Conservation (phyloP, 2,329 filamentous ascomycete genomes). For the Neonectria sp. region DNA sequence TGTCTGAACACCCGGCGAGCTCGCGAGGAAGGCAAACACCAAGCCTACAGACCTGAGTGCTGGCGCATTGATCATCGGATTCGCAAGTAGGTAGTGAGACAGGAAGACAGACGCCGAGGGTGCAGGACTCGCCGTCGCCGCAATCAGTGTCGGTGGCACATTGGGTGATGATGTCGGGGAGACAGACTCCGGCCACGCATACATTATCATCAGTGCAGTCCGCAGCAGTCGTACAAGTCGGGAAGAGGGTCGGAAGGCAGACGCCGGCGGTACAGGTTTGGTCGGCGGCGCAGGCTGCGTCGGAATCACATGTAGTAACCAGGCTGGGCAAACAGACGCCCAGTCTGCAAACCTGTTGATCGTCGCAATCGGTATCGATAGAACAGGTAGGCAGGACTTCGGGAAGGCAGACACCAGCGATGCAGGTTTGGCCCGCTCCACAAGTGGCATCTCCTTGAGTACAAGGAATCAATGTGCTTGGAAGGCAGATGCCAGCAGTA, state of each 20-base stretch:
- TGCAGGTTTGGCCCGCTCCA: slow-evolving; percentile 13
- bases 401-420: slow-evolving; percentile 21
- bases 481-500: slow-evolving; percentile 23
- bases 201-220: slow-evolving; percentile 8
- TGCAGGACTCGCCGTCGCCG: not conserved
- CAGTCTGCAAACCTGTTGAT: slow-evolving; percentile 14
- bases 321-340: slow-evolving; percentile 20
- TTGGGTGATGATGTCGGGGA: slow-evolving; percentile 13
- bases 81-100: slow-evolving; percentile 15
- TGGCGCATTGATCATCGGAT: slow-evolving; percentile 8
- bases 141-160: slow-evolving; percentile 8
- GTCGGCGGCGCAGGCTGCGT: not conserved
- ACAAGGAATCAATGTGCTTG: slow-evolving; percentile 8
- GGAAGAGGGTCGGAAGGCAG: slow-evolving; percentile 20
- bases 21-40: slow-evolving; percentile 24
- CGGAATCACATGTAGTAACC: not conserved
- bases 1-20: slow-evolving; percentile 6
- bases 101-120: slow-evolving; percentile 8
- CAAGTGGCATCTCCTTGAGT: slow-evolving; percentile 1
- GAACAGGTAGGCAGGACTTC: slow-evolving; percentile 18
- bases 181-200: slow-evolving; percentile 16
- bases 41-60: slow-evolving; percentile 17
- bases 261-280: slow-evolving; percentile 21
- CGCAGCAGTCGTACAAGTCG: not conserved
- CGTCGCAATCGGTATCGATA: slow-evolving; percentile 16